These are phyloP conservation scores for Thozetella sp. DNA, from an alignment of 495 filamentous ascomycete genomes.

Conservation along the genomic window DNA sequence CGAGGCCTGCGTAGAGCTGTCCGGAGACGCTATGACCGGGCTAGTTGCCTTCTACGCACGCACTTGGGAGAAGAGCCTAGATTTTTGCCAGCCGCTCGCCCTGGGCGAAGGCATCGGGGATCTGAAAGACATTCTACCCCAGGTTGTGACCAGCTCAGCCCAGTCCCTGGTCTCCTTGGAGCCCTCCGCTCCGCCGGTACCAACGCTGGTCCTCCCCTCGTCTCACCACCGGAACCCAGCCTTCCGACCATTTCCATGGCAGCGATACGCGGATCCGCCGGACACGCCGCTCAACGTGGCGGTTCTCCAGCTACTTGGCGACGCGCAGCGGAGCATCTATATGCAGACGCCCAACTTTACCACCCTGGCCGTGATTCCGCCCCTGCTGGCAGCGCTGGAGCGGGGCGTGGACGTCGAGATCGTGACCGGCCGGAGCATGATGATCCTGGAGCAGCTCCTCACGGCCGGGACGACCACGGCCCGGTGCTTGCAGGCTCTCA, in stretches of 20 bases:
- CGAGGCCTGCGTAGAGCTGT: constrained; percentile 65
- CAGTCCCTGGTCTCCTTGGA: constrained; percentile 8
- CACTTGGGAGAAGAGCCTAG: constrained; percentile 52
- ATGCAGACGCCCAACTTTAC: constrained; percentile 77
- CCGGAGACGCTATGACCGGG: constrained; percentile 52
- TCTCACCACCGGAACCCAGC: constrained; percentile 66
- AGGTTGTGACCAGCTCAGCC: constrained; percentile 13
- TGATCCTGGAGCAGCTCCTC: constrained; percentile 72
- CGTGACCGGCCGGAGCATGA: constrained; percentile 66
- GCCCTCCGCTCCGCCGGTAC: constrained; percentile 9
- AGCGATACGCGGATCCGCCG: constrained; percentile 43
- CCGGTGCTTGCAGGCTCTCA: constrained; percentile 54
- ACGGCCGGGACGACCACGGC: constrained; percentile 70
- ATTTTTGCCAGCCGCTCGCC: constrained; percentile 1
- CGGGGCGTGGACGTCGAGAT: constrained; percentile 65
- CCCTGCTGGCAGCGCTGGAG: constrained; percentile 51
- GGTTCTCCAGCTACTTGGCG: constrained; percentile 52
- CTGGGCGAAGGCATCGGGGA: not conserved
- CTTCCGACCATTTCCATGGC: constrained; percentile 48
- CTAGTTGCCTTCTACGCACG: constrained; percentile 59
- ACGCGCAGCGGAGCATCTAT: constrained; percentile 54
- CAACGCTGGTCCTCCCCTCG: constrained; percentile 67
- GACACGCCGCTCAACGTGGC: constrained; percentile 69
- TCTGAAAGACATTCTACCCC: not conserved
- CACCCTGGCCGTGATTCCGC: constrained; percentile 53